Evolutionary conservation across 306 rosid genomes (phyloP).

Genomic region (Rosa rugosa): DNA sequence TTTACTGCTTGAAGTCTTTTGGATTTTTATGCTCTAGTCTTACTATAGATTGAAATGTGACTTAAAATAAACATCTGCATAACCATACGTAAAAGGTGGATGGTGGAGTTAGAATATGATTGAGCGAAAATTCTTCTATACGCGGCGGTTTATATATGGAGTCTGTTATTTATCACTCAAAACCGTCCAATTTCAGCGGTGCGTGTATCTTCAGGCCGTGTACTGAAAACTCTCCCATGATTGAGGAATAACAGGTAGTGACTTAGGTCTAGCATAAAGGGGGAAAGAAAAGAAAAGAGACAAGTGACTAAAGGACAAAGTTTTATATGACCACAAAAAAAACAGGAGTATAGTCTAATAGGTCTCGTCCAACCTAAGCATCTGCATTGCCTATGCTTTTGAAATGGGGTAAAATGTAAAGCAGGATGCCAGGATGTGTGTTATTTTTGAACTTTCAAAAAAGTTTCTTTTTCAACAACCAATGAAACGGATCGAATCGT

Average conservation of each 20-base stretch:
- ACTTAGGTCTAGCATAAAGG: background rate
- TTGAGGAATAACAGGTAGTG: constrained; percentile 3
- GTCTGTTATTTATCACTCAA: too few relatives aligned
- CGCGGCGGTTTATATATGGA: too few relatives aligned
- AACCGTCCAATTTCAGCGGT: too few relatives aligned
- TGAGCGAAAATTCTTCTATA: too few relatives aligned
- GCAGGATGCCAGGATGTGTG: background rate
- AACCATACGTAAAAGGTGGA: background rate
- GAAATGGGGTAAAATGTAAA: background rate
- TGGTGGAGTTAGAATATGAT: background rate
- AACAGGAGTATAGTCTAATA: background rate
- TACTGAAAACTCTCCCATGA: too few relatives aligned
- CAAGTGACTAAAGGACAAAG: background rate
- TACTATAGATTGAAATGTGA: background rate
- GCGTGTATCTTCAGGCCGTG: too few relatives aligned
- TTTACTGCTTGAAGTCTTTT: background rate
- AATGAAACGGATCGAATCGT: background rate
- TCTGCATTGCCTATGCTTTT: background rate
- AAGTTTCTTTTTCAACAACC: background rate
- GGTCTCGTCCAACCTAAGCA: background rate
- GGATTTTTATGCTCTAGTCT: background rate
- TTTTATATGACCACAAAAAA: background rate
- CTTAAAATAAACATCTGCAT: background rate
- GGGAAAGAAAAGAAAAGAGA: background rate
- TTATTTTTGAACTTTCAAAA: background rate